phyloP scores from a whole-genome alignment of 1,284 basidiomycete genomes.

The Ustilago esculenta region DNA sequence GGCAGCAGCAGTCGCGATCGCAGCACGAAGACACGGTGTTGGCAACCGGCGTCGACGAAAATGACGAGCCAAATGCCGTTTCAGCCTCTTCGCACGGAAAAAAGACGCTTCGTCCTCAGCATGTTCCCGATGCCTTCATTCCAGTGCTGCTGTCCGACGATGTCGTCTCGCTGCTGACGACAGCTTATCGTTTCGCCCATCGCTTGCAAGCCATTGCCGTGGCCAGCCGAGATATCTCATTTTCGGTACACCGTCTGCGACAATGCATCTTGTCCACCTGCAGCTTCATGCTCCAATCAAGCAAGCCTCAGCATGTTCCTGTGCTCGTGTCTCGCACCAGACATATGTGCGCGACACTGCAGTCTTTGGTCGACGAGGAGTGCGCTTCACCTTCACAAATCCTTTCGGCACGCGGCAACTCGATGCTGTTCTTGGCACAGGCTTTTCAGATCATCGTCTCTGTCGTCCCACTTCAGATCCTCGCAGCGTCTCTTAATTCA shows the following conservation, averaged over 20 bases:
- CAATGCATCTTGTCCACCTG: conserved; percentile 38
- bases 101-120: conserved; percentile 18
- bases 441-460: conserved; percentile 38
- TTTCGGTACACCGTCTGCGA: conserved; percentile 44
- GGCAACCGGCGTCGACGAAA: conserved; percentile 26
- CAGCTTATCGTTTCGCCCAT: conserved; percentile 39
- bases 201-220: conserved; percentile 15
- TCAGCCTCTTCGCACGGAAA: conserved; percentile 7
- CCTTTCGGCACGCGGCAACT: conserved; percentile 38
- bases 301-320: conserved; percentile 41
- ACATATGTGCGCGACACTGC: conserved; percentile 36
- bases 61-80: conserved; percentile 19
- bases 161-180: conserved; percentile 44
- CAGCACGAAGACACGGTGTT: conserved; percentile 23
- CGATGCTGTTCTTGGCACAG: conserved; percentile 48
- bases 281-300: conserved; percentile 38
- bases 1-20: conserved; percentile 37
- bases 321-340: conserved; percentile 29
- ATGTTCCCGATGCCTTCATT: conserved; percentile 31
- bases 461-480: conserved; percentile 31
- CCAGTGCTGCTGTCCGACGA: conserved; percentile 44
- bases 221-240: conserved; percentile 37
- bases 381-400: conserved; percentile 12
- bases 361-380: conserved; percentile 41
- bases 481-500: conserved; percentile 23